Base-by-base conservation (phyloP, 2,329 filamentous ascomycete species). In the Drechslera avenae region DNA sequence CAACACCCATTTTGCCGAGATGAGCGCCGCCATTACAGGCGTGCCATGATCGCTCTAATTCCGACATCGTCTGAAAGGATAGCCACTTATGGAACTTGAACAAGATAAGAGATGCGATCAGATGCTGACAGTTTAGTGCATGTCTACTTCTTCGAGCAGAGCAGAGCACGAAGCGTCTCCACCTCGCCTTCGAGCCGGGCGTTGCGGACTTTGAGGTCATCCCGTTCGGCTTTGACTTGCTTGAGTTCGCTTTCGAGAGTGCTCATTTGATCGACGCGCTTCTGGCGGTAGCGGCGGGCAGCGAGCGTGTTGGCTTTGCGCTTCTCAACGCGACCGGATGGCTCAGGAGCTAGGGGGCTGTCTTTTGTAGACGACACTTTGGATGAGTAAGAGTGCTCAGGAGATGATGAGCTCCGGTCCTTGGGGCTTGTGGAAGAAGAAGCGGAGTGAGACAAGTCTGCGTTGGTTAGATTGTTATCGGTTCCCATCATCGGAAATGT, bases 201-300 rank as follows among this genome's bases (percentile, higher is more conserved):
- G 52, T 88, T 79, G 53, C 81, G 79, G 45, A 89, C 73, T 46
- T 81, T 82, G 60, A 89, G 69, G 13, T 83, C 84, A 61, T 90
- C 86, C 14, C 85, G 75, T 64, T 89, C 86, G 39, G 78, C 71
- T 51, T 81, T 82, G 64, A 86, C 80, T 35, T 81, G 78, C 39
- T 79, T 80, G 34, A 90, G 74, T 16, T 83, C 80, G 7, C 74
- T 70, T 69, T 89, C 86, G 26, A 90, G 78, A 54, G 83, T 81
- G 19, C 73, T 74, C 69, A 88, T 83, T 54, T 85, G 83, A 61
- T 89, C 86, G 28, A 89, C 79, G 37, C 86, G 83, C 69, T 87
- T 87, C 68, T 89, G 86, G 19, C 87, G 83, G 67, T 88, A 89
- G 54, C 86, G 85, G 54, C 85, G 81, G 23, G 87, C 87, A n/a